Base-by-base conservation (phyloP, 225 moss, liverwort and hornwort genomes). In the Climacium dendroides region DNA sequence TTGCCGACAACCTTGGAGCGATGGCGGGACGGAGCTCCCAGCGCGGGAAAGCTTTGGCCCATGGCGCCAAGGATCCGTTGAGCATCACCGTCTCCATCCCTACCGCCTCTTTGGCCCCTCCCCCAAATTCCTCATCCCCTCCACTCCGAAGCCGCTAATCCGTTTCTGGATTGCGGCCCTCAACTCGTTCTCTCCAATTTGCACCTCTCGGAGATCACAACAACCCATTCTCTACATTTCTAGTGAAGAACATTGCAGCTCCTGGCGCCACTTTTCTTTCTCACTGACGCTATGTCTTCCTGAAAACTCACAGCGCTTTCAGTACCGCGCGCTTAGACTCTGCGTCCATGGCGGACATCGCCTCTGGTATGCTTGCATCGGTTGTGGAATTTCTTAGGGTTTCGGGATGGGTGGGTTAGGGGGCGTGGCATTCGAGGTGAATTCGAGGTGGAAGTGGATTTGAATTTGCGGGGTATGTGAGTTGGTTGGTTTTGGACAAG, bases 51-150 rank as follows among this genome's bases (percentile, higher is more conserved):
- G 78, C 53, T 61, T 53, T 79, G 88, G 88, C 45, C 41, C 16
- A 72, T 79, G 88, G 88, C 84, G 88, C 88, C 79, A 84, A 61
- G 60, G 81, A 90, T 85, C 90, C 88, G 90, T 90, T 88, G 83
- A 23, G 55, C 47, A 32, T 83, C 43, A 13, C 34, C 34, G 8
- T 28, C 53, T 59, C 23, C 62, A 7, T 25, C 11, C 5, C 9
- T 54, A 4, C 9, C 5, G 3, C 13, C 15, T 26, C 52, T 8
- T 10, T 13, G 37, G 7, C 12, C 69, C 45, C 22, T 30, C 4
- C 11, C 19, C 25, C 1, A 11, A 41, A 61, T 61, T 83, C 30
- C 13, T 12, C 13, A 6, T 35, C n/a, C 18, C 39, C 30, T 0
- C 8, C 32, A 0, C 25, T 3, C 6, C 85, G 4, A 28, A 29